A percentile compares a stretch with the other conserved stretches of the same genome.
These are phyloP conservation scores for Brassica cretica DNA, from an alignment of 345 rosid species.

Conservation along the genomic window DNA sequence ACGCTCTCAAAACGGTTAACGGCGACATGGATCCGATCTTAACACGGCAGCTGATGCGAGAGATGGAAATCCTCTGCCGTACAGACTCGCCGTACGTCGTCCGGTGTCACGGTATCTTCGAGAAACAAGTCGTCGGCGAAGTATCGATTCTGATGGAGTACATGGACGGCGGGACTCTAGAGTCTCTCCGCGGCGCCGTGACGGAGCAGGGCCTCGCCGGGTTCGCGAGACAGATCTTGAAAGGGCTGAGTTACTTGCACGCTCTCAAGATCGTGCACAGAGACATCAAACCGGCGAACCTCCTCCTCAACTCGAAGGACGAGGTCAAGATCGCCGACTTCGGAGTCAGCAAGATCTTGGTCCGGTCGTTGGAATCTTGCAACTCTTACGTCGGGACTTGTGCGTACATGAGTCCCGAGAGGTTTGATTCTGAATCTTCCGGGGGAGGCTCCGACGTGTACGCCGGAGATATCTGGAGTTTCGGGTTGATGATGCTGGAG, in stretches of 20 bases:
- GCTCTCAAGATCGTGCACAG: constrained; percentile 67
- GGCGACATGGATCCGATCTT: constrained; percentile 55
- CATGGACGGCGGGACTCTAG: constrained; percentile 74
- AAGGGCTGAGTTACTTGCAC: constrained; percentile 66
- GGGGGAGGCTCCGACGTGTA: constrained; percentile 46
- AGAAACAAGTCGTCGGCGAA: constrained; percentile 48
- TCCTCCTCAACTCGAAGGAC: constrained; percentile 56
- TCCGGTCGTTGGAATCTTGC: constrained; percentile 61
- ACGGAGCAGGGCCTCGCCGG: constrained; percentile 50
- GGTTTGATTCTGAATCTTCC: constrained; percentile 51
- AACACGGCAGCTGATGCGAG: constrained; percentile 48
- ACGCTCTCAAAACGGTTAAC: constrained; percentile 63
- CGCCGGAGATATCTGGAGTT: constrained; percentile 85
- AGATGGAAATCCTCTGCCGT: constrained; percentile 72
- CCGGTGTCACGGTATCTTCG: constrained; percentile 54
- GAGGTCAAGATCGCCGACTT: constrained; percentile 82
- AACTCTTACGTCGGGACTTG: constrained; percentile 78
- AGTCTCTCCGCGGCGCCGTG: constrained; percentile 49
- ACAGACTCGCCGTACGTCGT: constrained; percentile 65
- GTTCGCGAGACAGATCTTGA: constrained; percentile 60
- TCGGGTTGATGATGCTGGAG: constrained; percentile 73
- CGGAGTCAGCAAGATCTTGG: constrained; percentile 79
- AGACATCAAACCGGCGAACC: constrained; percentile 76
- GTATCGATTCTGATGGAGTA: constrained; percentile 65
- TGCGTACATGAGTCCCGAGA: constrained; percentile 91